phyloP scores from a whole-genome alignment of 2,329 filamentous ascomycete species.

The Cladophialophora exuberans region DNA sequence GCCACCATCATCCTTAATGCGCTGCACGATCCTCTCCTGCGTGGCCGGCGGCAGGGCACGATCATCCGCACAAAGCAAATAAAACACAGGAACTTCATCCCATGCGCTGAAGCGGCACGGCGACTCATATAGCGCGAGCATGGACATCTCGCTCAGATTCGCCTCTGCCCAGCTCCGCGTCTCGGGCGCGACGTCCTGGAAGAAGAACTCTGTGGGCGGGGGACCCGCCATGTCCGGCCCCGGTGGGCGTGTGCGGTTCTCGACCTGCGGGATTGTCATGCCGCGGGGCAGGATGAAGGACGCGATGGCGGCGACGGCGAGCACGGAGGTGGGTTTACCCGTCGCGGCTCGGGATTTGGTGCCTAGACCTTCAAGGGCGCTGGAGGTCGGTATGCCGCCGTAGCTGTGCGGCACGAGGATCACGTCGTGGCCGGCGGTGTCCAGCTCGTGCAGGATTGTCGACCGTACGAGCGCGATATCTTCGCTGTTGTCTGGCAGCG shows the following conservation, averaged over 20 bases:
- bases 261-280: not conserved
- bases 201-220: not conserved
- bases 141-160: constrained; percentile 6
- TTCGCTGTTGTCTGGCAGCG: constrained; percentile 16
- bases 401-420: constrained; percentile 31
- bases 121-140: constrained; percentile 6
- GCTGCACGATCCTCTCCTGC: constrained; percentile 9
- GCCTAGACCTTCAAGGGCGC: constrained; percentile 25
- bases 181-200: constrained; percentile 11
- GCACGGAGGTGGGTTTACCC: constrained; percentile 10
- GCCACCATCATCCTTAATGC: not conserved
- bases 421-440: constrained; percentile 19
- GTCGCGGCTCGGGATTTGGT: not conserved
- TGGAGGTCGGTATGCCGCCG: constrained; percentile 27
- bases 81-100: constrained; percentile 13
- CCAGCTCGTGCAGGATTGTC: constrained; percentile 23
- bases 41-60: constrained; percentile 2
- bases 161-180: not conserved
- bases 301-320: constrained; percentile 16
- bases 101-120: constrained; percentile 4
- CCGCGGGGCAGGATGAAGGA: constrained; percentile 13
- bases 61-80: constrained; percentile 8
- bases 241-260: not conserved
- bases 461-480: constrained; percentile 21
- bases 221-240: not conserved